Evolutionary conservation across 176 grass and related monocot genomes (phyloP).

Genomic region (Ensete glaucum): DNA sequence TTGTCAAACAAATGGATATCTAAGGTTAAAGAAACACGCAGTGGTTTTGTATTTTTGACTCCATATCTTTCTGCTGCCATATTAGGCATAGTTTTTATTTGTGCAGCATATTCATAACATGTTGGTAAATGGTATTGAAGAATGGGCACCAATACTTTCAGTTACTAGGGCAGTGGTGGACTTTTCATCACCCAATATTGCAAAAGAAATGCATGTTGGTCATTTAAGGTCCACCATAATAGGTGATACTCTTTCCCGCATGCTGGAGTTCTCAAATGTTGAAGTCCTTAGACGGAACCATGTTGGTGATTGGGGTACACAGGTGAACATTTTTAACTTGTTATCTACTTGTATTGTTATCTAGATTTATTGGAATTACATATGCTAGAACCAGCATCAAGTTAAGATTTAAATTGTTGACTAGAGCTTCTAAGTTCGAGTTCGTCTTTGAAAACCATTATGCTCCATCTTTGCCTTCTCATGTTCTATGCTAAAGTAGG

Average conservation of each 20-base stretch:
- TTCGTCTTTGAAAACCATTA: too few relatives aligned
- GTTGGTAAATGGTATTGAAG: conserved; percentile 67
- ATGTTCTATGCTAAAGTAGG: too few relatives aligned
- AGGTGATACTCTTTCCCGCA: conserved; percentile 79
- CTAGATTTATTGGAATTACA: neutral
- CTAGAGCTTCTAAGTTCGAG: too few relatives aligned
- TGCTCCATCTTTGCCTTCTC: too few relatives aligned
- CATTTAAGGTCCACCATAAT: conserved; percentile 92
- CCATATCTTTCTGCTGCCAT: neutral
- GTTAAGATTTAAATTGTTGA: too few relatives aligned
- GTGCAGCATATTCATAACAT: conserved; percentile 80
- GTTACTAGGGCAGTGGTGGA: conserved; percentile 65
- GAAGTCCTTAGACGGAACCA: conserved; percentile 85
- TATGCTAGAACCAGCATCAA: too few relatives aligned
- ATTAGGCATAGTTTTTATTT: conserved; percentile 4
- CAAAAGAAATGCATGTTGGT: conserved; percentile 98
- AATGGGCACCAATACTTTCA: conserved; percentile 72
- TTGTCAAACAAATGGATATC: conserved; percentile 77
- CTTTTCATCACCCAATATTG: conserved; percentile 96
- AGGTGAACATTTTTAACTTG: conserved; percentile 33
- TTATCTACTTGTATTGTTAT: too few relatives aligned
- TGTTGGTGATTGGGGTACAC: conserved; percentile 98
- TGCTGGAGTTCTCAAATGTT: conserved; percentile 95
- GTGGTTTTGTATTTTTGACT: neutral
- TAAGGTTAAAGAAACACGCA: conserved; percentile 37